phyloP scores from a whole-genome alignment of 2,329 filamentous ascomycete species.

The Scedosporium apiospermum region DNA sequence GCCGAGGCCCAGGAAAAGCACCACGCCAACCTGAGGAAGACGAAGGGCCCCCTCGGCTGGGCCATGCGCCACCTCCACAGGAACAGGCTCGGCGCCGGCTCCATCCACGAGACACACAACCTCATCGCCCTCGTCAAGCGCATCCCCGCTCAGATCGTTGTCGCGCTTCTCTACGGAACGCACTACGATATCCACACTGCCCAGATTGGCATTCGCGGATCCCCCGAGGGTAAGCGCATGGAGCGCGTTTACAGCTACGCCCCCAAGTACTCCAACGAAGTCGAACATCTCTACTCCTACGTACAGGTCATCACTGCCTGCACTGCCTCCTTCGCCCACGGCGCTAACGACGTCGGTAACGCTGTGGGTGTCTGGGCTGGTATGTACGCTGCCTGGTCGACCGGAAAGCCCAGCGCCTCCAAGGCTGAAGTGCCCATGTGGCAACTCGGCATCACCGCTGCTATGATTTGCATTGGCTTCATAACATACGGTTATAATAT shows the following conservation, averaged over 20 bases:
- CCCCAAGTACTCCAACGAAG: constrained; percentile 58
- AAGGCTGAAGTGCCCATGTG: constrained; percentile 63
- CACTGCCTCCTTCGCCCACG: constrained; percentile 66
- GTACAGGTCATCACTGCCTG: constrained; percentile 59
- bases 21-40: constrained; percentile 53
- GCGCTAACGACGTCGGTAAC: constrained; percentile 69
- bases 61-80: constrained; percentile 69
- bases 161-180: constrained; percentile 59
- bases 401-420: constrained; percentile 47
- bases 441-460: constrained; percentile 63
- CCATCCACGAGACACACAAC: constrained; percentile 68
- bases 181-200: constrained; percentile 77
- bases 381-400: constrained; percentile 59
- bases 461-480: constrained; percentile 56
- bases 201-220: constrained; percentile 60
- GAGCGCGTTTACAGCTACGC: constrained; percentile 55
- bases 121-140: constrained; percentile 53
- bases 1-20: constrained; percentile 46
- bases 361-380: constrained; percentile 61
- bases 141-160: constrained; percentile 57
- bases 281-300: constrained; percentile 61
- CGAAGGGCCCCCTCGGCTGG: constrained; percentile 65
- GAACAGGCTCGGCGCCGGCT: constrained; percentile 62
- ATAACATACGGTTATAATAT: constrained; percentile 76
- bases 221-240: constrained; percentile 66